Evolutionary conservation across 805 yeast species (phyloP).

Genomic region (Metschnikowia lochheadii): DNA sequence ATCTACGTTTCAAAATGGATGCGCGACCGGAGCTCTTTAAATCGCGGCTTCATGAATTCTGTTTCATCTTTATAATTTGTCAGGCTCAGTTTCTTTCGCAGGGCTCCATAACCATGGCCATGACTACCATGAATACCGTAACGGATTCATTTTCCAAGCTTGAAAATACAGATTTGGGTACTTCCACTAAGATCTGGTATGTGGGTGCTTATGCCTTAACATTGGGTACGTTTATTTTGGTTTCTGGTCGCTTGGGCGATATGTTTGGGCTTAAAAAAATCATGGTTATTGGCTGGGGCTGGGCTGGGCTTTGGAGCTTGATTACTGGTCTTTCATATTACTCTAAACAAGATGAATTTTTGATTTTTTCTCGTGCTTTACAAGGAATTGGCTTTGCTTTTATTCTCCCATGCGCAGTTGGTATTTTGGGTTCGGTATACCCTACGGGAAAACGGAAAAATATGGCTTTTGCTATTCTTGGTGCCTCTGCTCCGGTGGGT

Average conservation of each 20-base stretch:
- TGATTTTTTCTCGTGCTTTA: conserved; percentile 51
- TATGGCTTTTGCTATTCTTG: conserved; percentile 51
- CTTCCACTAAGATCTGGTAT: conserved; percentile 42
- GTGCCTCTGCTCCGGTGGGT: conserved; percentile 62
- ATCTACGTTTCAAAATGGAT: conserved; percentile 3
- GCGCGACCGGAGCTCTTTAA: conserved; percentile 10
- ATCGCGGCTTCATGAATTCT: conserved; percentile 12
- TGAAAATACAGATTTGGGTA: conserved; percentile 4
- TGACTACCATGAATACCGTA: conserved; percentile 36
- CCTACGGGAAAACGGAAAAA: conserved; percentile 45
- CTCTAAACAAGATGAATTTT: conserved; percentile 45
- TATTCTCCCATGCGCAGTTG: conserved; percentile 56
- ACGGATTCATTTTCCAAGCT: conserved; percentile 23
- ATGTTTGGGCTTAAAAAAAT: conserved; percentile 57
- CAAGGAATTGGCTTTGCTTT: conserved; percentile 66
- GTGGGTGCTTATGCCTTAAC: conserved; percentile 69
- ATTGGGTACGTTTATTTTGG: conserved; percentile 66
- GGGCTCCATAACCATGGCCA: conserved; percentile 36
- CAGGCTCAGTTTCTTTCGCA: conserved; percentile 35
- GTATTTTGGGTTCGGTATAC: conserved; percentile 46
- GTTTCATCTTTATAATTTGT: conserved; percentile 11
- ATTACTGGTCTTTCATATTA: conserved; percentile 57
- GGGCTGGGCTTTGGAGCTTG: conserved; percentile 56
- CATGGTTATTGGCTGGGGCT: conserved; percentile 51
- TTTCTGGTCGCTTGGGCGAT: conserved; percentile 71